A percentile compares a stretch with the other conserved stretches of the same genome.
These are phyloP conservation scores for Atractiella rhizophila DNA, from an alignment of 768 basidiomycete species.

Conservation along the genomic window DNA sequence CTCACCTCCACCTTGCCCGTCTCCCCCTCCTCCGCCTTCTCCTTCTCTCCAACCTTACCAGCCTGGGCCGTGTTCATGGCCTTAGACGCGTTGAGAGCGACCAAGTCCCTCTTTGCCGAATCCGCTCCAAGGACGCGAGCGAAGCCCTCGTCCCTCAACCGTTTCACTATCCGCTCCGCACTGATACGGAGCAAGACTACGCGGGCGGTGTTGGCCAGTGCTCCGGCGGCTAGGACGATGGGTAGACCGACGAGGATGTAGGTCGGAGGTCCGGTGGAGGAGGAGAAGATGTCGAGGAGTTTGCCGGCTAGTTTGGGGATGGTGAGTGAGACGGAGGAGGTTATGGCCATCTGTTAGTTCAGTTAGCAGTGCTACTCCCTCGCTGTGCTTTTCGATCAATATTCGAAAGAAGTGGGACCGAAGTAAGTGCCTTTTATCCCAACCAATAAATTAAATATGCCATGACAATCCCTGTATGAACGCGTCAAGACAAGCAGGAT, in stretches of 20 bases:
- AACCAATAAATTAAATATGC: too few relatives aligned
- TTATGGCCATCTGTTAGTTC: constrained; percentile 62
- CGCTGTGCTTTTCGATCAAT: too few relatives aligned
- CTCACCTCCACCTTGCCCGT: neutral
- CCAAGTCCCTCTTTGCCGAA: constrained; percentile 66
- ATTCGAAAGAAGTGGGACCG: too few relatives aligned
- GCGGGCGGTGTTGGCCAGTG: constrained; percentile 57
- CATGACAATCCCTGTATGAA: too few relatives aligned
- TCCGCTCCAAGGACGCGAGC: constrained; percentile 63
- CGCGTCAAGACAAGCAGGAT: too few relatives aligned
- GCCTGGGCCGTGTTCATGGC: neutral
- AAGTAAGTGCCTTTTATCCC: too few relatives aligned
- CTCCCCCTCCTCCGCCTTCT: neutral
- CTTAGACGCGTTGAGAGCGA: neutral
- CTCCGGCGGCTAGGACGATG: constrained; percentile 66
- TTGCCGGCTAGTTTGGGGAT: constrained; percentile 80
- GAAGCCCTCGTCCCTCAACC: constrained; percentile 58
- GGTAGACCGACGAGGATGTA: constrained; percentile 53
- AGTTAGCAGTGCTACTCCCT: too few relatives aligned
- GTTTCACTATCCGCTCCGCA: constrained; percentile 75
- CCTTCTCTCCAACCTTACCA: neutral
- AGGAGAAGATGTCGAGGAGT: constrained; percentile 65
- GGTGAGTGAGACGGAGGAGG: constrained; percentile 70
- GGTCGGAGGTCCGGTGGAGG: constrained; percentile 35
- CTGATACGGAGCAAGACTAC: constrained; percentile 64